Evolutionary conservation across 177 flowering plant genomes (phyloP).

Genomic region (Vitis hybrid): DNA sequence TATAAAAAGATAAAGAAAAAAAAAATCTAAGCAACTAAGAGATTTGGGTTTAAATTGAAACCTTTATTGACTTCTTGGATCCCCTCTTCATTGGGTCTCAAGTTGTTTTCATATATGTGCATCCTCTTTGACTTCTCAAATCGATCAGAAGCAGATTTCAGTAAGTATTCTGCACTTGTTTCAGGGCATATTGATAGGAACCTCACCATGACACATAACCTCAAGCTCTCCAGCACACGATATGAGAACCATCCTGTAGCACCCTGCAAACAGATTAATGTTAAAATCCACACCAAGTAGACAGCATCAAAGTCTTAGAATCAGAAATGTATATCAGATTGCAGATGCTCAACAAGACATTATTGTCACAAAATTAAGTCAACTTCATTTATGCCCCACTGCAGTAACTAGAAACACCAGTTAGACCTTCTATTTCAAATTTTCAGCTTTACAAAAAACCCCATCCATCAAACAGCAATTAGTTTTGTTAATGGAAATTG

Average conservation of each 20-base stretch:
- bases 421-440: too few species aligned
- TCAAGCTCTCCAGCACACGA: conserved; percentile 38
- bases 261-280: conserved; percentile 34
- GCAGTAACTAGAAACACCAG: too few species aligned
- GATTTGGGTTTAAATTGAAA: conserved; percentile 8
- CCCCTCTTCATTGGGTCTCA: conserved; percentile 31
- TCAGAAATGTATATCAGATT: neutral
- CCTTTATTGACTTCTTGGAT: conserved; percentile 44
- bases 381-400: too few species aligned
- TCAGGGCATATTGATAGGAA: conserved; percentile 62
- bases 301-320: neutral
- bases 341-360: neutral
- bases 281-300: neutral
- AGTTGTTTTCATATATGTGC: conserved; percentile 25
- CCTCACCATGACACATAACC: conserved; percentile 52
- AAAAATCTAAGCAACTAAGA: neutral
- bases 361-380: too few species aligned
- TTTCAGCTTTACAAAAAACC: too few species aligned
- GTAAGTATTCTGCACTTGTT: conserved; percentile 45
- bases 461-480: too few species aligned
- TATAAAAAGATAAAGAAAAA: neutral
- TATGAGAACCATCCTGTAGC: conserved; percentile 80
- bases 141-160: conserved; percentile 39
- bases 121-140: conserved; percentile 64
- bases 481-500: too few species aligned